Evolutionary conservation across 768 basidiomycete genomes (phyloP).

Genomic region (Leccinum pellstonianum): DNA sequence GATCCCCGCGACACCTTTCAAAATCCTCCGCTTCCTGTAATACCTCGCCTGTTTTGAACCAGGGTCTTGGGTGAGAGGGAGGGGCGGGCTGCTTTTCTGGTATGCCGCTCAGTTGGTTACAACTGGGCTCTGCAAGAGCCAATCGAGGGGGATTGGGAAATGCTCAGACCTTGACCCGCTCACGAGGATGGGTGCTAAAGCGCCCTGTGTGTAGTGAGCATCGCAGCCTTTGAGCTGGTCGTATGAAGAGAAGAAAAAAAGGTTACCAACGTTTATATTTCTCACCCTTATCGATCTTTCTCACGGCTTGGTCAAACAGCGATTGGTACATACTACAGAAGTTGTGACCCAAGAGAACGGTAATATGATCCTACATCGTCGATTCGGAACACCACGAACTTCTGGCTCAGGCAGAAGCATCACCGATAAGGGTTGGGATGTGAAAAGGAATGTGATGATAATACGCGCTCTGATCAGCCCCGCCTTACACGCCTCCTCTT

Average conservation of each 20-base stretch:
- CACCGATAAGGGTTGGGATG: too few relatives aligned
- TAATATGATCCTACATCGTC: too few relatives aligned
- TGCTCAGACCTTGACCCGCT: constrained; percentile 86
- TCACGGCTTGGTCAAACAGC: too few relatives aligned
- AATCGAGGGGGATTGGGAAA: constrained; percentile 54
- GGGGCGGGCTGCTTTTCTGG: constrained; percentile 53
- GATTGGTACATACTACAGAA: too few relatives aligned
- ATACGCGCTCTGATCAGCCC: neutral
- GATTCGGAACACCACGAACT: too few relatives aligned
- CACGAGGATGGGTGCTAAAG: constrained; percentile 41
- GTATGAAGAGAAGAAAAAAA: neutral
- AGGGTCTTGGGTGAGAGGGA: constrained; percentile 44
- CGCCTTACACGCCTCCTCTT: constrained; percentile 31
- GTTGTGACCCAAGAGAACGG: too few relatives aligned
- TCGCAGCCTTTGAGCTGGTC: constrained; percentile 62
- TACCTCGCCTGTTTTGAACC: constrained; percentile 16
- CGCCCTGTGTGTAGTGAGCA: constrained; percentile 59
- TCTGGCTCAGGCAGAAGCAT: too few relatives aligned
- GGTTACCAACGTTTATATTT: too few relatives aligned
- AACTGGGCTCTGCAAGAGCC: constrained; percentile 61
- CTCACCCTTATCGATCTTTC: too few relatives aligned
- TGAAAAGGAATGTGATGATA: too few relatives aligned
- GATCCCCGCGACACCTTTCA: constrained; percentile 60
- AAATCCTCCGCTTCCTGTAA: constrained; percentile 23
- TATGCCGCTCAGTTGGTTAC: constrained; percentile 60